Evolutionary conservation across 2,329 filamentous ascomycete genomes (phyloP), one percentile per base, ranked within the genome.

Genomic region (Penicillium palitans): DNA sequence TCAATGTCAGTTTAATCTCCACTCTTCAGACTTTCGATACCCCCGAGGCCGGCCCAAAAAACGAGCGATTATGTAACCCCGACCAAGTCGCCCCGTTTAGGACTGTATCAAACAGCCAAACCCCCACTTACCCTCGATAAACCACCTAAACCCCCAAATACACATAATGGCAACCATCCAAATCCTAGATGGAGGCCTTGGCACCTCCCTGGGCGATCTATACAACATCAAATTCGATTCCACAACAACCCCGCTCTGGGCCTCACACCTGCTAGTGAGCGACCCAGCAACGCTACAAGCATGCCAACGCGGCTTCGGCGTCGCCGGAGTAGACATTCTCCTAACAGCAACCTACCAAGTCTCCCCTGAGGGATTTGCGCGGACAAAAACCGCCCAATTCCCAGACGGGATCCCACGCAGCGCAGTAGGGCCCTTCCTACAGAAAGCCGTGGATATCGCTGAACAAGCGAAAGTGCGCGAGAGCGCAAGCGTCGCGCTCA

Each of bases 261-360:
- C 87, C 0, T 86, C 86, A 0, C 82, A 89, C 66, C 79, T 89
- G 6, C 80, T 90, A n/a, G 67, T 88, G 53, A 76, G 80, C 37
- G 77, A 81, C 62, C 80, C 78, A 3, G 63, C 75, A 8, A 84
- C 80, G 0, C 79, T 88, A 9, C 72, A 79, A 58, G 73, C 74
- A 31, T 86, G 84, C 68, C 86, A 88, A 67, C 67, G 69, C 52
- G 81, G 82, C 62, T 88, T 88, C 69, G 79, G 76, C 52, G 59
- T 68, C 8, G 81, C 83, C 2, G 86, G 84, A 37, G 82, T 83
- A 55, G 85, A 90, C 67, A 78, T 90, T 29, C 72, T 90, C 21
- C 79, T 87, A 47, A 89, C 86, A 10, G 87, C 86, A 8, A 90
- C 87, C 0, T 90, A 90, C 70, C 87, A 90, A 68, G 76, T 83